phyloP scores from a whole-genome alignment of 495 filamentous ascomycete genomes.

The Penicillium silybi region DNA sequence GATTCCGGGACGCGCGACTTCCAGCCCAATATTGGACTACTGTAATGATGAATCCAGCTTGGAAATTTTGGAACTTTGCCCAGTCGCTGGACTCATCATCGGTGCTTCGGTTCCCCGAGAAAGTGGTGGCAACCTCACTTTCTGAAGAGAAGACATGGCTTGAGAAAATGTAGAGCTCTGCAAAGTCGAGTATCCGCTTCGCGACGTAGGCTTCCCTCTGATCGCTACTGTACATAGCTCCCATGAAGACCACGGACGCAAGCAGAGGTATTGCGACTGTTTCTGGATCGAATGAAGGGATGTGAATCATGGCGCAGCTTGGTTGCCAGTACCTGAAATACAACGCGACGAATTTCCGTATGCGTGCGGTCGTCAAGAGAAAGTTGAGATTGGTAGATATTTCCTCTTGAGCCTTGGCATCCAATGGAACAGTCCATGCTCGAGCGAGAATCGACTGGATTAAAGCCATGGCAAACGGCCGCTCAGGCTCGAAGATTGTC shows the following conservation, averaged over 20 bases:
- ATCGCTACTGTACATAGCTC: constrained; percentile 46
- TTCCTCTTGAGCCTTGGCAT: constrained; percentile 37
- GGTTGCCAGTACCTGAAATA: constrained; percentile 49
- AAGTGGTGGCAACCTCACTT: constrained; percentile 32
- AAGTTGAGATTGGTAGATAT: constrained; percentile 37
- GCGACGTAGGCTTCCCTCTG: constrained; percentile 34
- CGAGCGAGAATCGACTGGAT: constrained; percentile 36
- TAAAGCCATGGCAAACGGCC: constrained; percentile 33
- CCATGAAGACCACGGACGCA: constrained; percentile 39
- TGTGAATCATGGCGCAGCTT: constrained; percentile 41
- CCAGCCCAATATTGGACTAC: constrained; percentile 48
- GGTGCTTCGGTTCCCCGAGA: constrained; percentile 17
- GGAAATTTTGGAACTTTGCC: constrained; percentile 41
- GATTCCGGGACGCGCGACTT: constrained; percentile 32
- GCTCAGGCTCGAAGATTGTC: constrained; percentile 32
- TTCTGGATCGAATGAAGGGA: constrained; percentile 38
- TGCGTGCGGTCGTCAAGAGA: constrained; percentile 39
- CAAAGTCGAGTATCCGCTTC: constrained; percentile 43
- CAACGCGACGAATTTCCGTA: constrained; percentile 37
- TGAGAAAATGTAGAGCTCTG: constrained; percentile 44
- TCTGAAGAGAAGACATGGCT: constrained; percentile 40
- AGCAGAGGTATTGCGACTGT: constrained; percentile 35
- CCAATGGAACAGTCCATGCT: constrained; percentile 35
- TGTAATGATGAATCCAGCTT: constrained; percentile 41
- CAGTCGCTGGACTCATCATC: constrained; percentile 30